Conservation (phyloP, 805 yeast genomes). For the Lipomyces sp. region DNA sequence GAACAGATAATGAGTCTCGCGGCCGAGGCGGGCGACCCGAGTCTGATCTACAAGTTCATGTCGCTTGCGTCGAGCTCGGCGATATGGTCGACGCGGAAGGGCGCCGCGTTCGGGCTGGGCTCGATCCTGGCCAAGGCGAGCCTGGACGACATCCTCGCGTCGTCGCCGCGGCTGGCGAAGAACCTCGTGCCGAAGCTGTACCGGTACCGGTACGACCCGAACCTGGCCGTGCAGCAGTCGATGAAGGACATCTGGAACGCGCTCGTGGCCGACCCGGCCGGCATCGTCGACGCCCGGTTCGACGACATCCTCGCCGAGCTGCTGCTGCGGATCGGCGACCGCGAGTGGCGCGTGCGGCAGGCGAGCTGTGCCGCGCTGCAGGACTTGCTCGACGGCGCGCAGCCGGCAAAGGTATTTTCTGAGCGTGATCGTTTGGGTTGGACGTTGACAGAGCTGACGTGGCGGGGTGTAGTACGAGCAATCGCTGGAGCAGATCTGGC, state of each 20-base stretch:
- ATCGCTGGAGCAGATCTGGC: constrained; percentile 70
- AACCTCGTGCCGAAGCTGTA: constrained; percentile 76
- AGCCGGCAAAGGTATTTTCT: constrained; percentile 47
- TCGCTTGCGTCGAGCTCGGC: constrained; percentile 82
- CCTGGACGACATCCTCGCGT: constrained; percentile 56
- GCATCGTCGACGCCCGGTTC: constrained; percentile 53
- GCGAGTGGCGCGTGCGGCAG: constrained; percentile 92
- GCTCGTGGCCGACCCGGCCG: constrained; percentile 55
- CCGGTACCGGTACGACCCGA: constrained; percentile 85
- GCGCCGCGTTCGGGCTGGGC: constrained; percentile 91
- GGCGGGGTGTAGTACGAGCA: constrained; percentile 34
- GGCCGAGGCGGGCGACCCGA: constrained; percentile 92
- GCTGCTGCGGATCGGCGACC: constrained; percentile 63
- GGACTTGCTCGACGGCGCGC: constrained; percentile 63
- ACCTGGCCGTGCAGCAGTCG: constrained; percentile 63
- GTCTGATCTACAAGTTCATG: constrained; percentile 91
- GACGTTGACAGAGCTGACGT: background rate
- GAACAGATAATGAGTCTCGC: constrained; percentile 62
- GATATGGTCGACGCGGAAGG: constrained; percentile 88
- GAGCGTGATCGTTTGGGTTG: background rate
- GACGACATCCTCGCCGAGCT: constrained; percentile 62
- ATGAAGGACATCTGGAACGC: constrained; percentile 89
- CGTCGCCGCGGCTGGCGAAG: constrained; percentile 53
- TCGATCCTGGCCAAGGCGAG: constrained; percentile 76
- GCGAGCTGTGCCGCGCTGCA: constrained; percentile 43